phyloP scores from a whole-genome alignment of 2,329 filamentous ascomycete genomes.

The Penicillium sp. region DNA sequence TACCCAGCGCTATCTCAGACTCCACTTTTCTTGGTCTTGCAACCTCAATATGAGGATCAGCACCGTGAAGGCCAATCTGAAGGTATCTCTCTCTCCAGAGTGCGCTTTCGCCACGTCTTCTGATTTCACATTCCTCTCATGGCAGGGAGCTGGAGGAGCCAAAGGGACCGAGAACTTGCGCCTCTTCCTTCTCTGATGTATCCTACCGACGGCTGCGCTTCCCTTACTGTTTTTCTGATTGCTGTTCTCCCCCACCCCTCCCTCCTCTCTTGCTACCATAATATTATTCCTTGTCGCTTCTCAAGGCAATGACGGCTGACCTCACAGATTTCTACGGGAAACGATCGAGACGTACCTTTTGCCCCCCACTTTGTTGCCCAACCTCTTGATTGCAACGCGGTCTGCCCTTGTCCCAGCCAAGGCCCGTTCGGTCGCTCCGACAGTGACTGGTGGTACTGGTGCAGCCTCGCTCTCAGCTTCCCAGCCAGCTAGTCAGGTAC shows the following conservation, averaged over 20 bases:
- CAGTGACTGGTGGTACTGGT: conserved; percentile 31
- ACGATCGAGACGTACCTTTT: conserved; percentile 56
- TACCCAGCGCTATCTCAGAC: no score
- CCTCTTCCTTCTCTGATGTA: conserved; percentile 10
- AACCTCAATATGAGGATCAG: no score
- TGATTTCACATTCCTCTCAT: no score
- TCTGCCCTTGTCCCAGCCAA: conserved; percentile 83
- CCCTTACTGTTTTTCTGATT: conserved; percentile 7
- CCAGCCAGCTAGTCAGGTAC: conserved; percentile 16
- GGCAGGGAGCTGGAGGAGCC: no score
- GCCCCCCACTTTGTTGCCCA: conserved; percentile 59
- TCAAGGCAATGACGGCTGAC: conserved; percentile 17
- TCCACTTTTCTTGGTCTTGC: no score
- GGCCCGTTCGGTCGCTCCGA: conserved; percentile 53
- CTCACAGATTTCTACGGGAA: conserved; percentile 40
- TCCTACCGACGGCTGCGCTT: neutral
- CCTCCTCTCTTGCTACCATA: conserved; percentile 1
- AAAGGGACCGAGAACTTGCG: no score
- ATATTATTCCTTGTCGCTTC: conserved; percentile 14
- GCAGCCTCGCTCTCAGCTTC: conserved; percentile 16
- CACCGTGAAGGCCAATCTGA: no score
- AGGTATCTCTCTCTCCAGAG: no score
- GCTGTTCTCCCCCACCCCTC: neutral
- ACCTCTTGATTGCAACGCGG: conserved; percentile 57
- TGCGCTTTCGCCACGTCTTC: no score